Base-by-base conservation (phyloP, 441 rosid species). In the Croton laevigatus region DNA sequence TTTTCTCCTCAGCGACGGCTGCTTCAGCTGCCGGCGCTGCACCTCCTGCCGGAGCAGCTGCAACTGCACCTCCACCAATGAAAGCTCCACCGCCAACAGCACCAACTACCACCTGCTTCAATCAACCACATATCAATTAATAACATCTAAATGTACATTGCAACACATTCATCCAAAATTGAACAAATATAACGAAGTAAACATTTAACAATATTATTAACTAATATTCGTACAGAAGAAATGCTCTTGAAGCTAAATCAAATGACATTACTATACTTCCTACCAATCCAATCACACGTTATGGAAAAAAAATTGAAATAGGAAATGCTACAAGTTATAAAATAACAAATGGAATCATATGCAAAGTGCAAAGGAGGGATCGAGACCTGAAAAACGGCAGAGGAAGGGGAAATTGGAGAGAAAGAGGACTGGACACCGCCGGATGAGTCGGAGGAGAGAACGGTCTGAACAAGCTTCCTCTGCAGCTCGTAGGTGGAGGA, bases 391-490 rank as follows among this genome's bases (percentile, higher is more conserved):
- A 68, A 89, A 59, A 91, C 90, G 60, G 83, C 93, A 37, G 95
- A 91, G 16, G 81, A 52, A 2, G 82, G 82, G 6, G 82, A 52
- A 58, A 79, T 9, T 3, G 38, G 10, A 38, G 82, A 79, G 86
- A 91, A 92, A 20, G 98, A 92, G 46, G 93, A 86, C 84, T 83
- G 88, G 38, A 92, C 90, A 27, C 91, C 88, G 0, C 91, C 90
- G 48, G 94, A 83, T 2, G 88, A 85, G 76, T 85, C 97, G 5
- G 73, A 42, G 55, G 87, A 69, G 79, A 78, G 76, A 68, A 85
- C 90, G 5, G 85, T 52, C 73, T 87, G 82, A 45, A 88, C 97
- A 73, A 92, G 89, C 72, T 89, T 86, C 59, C 98, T 83, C 74
- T 82, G 83, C 52, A 92, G 89, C 2, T 83, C 87, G 83, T 23